These are phyloP conservation scores for Pichia inconspicua DNA, from an alignment of 1,139 yeast genomes.

Conservation along the genomic window DNA sequence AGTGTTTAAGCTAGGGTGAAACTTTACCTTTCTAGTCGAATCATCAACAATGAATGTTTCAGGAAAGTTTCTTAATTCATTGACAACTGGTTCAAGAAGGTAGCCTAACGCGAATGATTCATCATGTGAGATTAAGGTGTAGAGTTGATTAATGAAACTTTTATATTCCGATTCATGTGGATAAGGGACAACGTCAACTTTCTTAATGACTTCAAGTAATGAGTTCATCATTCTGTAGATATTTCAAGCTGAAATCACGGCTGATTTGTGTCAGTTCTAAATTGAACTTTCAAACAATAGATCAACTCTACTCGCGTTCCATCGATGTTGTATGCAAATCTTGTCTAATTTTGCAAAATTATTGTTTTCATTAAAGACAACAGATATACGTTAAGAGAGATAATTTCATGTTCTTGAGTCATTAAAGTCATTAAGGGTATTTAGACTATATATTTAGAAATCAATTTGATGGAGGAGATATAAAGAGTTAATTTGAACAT, in stretches of 20 bases:
- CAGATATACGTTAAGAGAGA: no score
- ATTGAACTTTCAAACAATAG: no score
- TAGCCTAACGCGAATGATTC: constrained; percentile 44
- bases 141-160: constrained; percentile 25
- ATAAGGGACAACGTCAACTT: constrained; percentile 46
- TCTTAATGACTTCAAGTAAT: constrained; percentile 30
- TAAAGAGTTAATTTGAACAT: constrained; percentile 18
- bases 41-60: constrained; percentile 33
- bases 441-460: background rate
- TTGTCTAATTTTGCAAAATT: no score
- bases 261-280: no score
- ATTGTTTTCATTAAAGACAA: no score
- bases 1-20: constrained; percentile 35
- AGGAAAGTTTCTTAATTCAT: constrained; percentile 29
- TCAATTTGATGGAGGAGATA: constrained; percentile 16
- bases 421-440: no score
- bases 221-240: constrained; percentile 8
- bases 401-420: no score
- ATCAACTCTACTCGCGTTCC: no score
- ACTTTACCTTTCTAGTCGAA: constrained; percentile 28
- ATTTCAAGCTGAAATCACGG: background rate
- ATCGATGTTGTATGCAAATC: no score
- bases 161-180: constrained; percentile 22
- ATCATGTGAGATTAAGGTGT: constrained; percentile 44
- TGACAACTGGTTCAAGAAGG: constrained; percentile 41